A percentile compares a stretch with the other conserved stretches of the same genome.
Conservation (phyloP, 768 basidiomycete species). For the Neoboletus brunneissimus region DNA sequence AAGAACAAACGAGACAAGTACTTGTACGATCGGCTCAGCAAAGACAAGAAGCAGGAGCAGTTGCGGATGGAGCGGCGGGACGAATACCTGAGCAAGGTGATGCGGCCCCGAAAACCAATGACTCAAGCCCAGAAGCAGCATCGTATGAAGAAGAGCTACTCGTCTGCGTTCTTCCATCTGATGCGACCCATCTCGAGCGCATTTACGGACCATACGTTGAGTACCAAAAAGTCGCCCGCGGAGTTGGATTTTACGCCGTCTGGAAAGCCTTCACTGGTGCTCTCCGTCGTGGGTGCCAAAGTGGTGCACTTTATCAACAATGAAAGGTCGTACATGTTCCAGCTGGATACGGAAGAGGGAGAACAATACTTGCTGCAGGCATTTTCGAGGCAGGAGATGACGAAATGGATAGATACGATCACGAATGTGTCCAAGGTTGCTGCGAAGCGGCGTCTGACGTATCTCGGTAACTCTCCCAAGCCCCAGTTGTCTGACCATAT, state of each 20-base stretch:
- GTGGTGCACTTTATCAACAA: conserved; percentile 73
- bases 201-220: conserved; percentile 60
- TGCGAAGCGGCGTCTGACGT: conserved; percentile 76
- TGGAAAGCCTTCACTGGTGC: conserved; percentile 72
- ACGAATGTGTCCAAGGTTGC: conserved; percentile 67
- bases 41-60: conserved; percentile 77
- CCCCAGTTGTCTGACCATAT: conserved; percentile 73
- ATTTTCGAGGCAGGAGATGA: conserved; percentile 65
- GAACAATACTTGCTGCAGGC: conserved; percentile 81
- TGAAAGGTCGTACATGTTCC: conserved; percentile 79
- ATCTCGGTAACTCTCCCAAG: conserved; percentile 73
- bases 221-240: conserved; percentile 55
- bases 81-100: conserved; percentile 71
- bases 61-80: conserved; percentile 68
- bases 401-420: conserved; percentile 75
- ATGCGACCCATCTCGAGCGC: conserved; percentile 90
- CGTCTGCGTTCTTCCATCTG: conserved; percentile 73
- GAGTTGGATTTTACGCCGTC: conserved; percentile 73
- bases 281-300: conserved; percentile 70
- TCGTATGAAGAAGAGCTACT: conserved; percentile 87
- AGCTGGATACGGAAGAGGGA: conserved; percentile 83
- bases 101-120: conserved; percentile 54
- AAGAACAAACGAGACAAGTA: conserved; percentile 78
- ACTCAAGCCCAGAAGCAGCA: conserved; percentile 65
- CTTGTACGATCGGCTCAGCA: conserved; percentile 63